phyloP scores from a whole-genome alignment of 2,329 filamentous ascomycete species.

The Penicillium sp. region DNA sequence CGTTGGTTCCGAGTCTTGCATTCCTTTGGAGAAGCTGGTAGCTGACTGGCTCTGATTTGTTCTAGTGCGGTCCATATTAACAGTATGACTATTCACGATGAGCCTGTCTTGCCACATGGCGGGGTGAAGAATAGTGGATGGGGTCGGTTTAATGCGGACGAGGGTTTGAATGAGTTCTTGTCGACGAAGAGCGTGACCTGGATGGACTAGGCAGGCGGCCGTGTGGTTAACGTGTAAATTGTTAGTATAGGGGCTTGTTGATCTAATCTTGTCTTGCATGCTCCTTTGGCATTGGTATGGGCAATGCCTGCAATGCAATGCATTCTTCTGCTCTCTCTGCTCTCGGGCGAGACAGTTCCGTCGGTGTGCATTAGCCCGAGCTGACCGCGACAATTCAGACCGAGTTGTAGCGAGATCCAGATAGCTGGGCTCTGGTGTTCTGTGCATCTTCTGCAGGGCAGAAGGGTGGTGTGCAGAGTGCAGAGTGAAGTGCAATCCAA shows the following conservation, averaged over 20 bases:
- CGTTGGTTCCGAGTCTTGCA: too few relatives aligned
- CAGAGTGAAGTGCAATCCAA: too few relatives aligned
- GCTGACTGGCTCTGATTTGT: slow-evolving; percentile 10
- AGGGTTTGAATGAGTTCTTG: slow-evolving; percentile 64
- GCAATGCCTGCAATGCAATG: too few relatives aligned
- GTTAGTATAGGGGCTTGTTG: neutral
- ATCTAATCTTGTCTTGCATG: too few relatives aligned
- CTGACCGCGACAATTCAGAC: neutral
- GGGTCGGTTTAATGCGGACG: slow-evolving; percentile 59
- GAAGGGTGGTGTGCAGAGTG: too few relatives aligned
- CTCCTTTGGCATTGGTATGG: too few relatives aligned
- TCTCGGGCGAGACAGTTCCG: slow-evolving; percentile 13
- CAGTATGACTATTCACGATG: slow-evolving; percentile 67
- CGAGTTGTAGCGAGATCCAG: neutral
- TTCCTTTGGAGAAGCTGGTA: neutral
- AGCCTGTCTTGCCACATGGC: slow-evolving; percentile 64
- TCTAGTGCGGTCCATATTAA: slow-evolving; percentile 64
- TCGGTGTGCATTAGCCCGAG: slow-evolving; percentile 20
- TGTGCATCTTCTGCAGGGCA: too few relatives aligned
- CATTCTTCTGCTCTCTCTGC: neutral
- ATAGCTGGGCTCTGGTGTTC: too few relatives aligned
- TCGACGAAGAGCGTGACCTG: slow-evolving; percentile 67
- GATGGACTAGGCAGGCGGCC: slow-evolving; percentile 45
- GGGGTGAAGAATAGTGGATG: slow-evolving; percentile 65
- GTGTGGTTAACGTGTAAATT: neutral